Evolutionary conservation across 2,329 filamentous ascomycete genomes (phyloP), one percentile per base, ranked within the genome.

Genomic region (Albifimbria verrucaria): DNA sequence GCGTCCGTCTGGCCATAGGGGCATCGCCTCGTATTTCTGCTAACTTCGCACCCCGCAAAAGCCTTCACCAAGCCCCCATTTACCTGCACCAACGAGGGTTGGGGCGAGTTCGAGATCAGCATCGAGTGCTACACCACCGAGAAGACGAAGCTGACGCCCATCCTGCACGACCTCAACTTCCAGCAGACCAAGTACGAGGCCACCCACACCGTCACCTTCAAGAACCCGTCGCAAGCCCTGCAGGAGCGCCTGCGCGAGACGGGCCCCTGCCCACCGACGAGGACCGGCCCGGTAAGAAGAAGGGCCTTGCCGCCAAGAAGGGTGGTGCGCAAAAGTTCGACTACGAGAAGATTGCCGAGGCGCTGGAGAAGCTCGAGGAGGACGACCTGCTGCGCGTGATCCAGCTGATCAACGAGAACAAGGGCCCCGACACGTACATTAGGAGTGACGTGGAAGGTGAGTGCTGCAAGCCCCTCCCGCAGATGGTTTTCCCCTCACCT

Each of bases 361-460:
- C 88, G 0, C 78, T 99, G 54, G 86, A 93, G 69, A 92, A 90
- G 77, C 84, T 99, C 23, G 83, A 84, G 59, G 94, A 99, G 76
- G 94, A 99, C 61, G 93, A 97, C 65, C 77, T 99, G 42, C 79
- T 99, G 56, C 90, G 94, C 62, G 91, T 97, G 22, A 95, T 99
- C 56, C 93, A 97, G 76, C 88, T 99, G 83, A 93, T 99, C 57
- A 94, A 97, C 71, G 94, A 99, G 74, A 90, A 97, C 76, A 97
- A 97, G 79, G 87, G 85, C 1, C 84, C 90, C 6, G 92, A 96
- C 59, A 97, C 93, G 1, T 97, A 96, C 74, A 96, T 93, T 48
- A 92, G 96, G 77, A 97, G 97, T 64, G 95, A 99, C 72, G 84
- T 97, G 53, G 94, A 99, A 66, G 89, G 91, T 96, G 76, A 76